Evolutionary conservation across 257 asterid species (phyloP), one percentile per base, ranked within the genome.

Genomic region (Nicotiana sylvestris): DNA sequence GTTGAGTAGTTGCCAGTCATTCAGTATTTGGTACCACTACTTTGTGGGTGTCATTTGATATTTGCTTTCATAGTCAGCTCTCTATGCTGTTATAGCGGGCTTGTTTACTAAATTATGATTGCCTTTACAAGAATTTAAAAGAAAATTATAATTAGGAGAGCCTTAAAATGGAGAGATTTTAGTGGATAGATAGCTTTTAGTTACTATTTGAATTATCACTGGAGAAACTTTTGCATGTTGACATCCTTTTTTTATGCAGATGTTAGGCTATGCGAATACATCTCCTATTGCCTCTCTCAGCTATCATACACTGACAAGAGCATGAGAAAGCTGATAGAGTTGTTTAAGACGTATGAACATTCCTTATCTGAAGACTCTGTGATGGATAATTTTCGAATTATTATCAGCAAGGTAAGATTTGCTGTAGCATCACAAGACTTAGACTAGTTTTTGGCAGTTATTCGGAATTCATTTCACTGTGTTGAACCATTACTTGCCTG

Each of bases 251-350:
- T 82, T 76, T 58, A 13, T 89, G 88, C 97, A 96, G 99, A 96
- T 86, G 65, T 83, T 77, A 91, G 82, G 90, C 94, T 93, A 86
- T 93, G 96, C 95, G 98, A 93, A 81, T 92, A 93, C 84, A 88
- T 96, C 66, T 94, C 99, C 30, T 96, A 96, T 88, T 96, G 99
- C 89, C 97, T 96, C 62, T 94, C 99, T 85, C 98, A 91, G 93
- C 89, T 96, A 69, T 86, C 99, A 35, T 94, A 89, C 84, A 93
- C 96, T 30, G 99, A 96, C 87, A 96, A 92, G 92, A 93, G 99
- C 89, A 89, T 93, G 88, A 91, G 86, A 90, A 93, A 85, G 89
- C 96, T 96, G 77, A 94, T 93, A 81, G 99, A 96, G 76, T 90
- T 93, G 70, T 90, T 93, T 69, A 96, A 96, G 88, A 81, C 94